These are phyloP conservation scores for Naganishia sp. DNA, from an alignment of 1,284 basidiomycete species.

Conservation along the genomic window DNA sequence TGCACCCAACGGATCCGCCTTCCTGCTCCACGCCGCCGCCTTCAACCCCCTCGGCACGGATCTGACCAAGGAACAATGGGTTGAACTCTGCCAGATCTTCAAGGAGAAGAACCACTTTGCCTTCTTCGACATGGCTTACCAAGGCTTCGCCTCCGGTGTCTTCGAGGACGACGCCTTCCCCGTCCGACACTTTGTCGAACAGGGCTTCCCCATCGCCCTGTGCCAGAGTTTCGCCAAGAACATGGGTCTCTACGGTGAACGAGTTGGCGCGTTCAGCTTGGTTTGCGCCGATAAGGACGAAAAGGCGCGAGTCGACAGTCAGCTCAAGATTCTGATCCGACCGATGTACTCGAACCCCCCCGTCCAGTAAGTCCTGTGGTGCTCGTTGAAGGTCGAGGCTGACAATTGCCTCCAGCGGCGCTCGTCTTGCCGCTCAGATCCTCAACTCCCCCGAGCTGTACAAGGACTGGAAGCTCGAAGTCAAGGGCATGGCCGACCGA, in stretches of 20 bases:
- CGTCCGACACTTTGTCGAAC: slow-evolving; percentile 86
- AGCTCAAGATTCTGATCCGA: slow-evolving; percentile 93
- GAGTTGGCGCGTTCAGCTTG: slow-evolving; percentile 91
- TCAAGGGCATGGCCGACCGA: slow-evolving; percentile 92
- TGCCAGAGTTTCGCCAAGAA: slow-evolving; percentile 99
- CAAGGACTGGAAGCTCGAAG: slow-evolving; percentile 77
- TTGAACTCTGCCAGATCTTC: slow-evolving; percentile 82
- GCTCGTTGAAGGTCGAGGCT: neutral
- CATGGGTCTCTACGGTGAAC: slow-evolving; percentile 97
- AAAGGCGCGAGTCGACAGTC: slow-evolving; percentile 82
- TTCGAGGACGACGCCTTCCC: slow-evolving; percentile 90
- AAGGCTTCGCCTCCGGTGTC: slow-evolving; percentile 89
- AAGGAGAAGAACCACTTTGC: slow-evolving; percentile 62
- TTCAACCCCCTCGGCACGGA: slow-evolving; percentile 99
- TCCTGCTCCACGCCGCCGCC: slow-evolving; percentile 68
- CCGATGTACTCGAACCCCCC: slow-evolving; percentile 99
- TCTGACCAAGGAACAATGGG: slow-evolving; percentile 91
- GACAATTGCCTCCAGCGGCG: slow-evolving; percentile 63
- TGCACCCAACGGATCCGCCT: slow-evolving; percentile 57
- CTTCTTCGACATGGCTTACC: slow-evolving; percentile 78
- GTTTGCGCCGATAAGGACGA: slow-evolving; percentile 73
- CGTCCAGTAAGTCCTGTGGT: slow-evolving; percentile 60
- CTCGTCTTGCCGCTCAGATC: slow-evolving; percentile 72
- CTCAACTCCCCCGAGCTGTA: slow-evolving; percentile 76
- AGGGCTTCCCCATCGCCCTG: slow-evolving; percentile 83